Percentiles rank a stretch among this genome's conserved stretches.
phyloP scores from a whole-genome alignment of 352 stramenopile species.

The Pythium myriotylum region DNA sequence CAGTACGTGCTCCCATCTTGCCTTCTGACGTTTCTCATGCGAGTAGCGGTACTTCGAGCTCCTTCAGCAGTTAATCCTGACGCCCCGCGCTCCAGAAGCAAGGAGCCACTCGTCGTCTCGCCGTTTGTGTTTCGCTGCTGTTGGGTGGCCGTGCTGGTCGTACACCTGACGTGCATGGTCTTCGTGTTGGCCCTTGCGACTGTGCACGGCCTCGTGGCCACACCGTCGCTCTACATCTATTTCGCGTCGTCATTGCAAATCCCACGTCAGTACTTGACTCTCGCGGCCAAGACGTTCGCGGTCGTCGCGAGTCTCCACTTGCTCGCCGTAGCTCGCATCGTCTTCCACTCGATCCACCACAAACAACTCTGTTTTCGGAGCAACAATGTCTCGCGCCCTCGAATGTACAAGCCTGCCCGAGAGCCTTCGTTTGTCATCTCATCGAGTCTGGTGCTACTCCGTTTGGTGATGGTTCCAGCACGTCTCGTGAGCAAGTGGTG shows the following conservation, averaged over 20 bases:
- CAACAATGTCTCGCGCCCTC: background rate
- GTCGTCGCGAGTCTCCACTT: constrained; percentile 12
- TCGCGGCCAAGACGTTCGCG: constrained; percentile 1
- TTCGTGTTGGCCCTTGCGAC: background rate
- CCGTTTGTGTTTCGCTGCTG: constrained; percentile 1
- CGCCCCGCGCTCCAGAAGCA: background rate
- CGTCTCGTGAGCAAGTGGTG: background rate
- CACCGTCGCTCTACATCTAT: constrained; percentile 12
- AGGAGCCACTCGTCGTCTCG: constrained; percentile 6
- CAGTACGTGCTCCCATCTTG: too few species aligned
- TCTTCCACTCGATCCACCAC: constrained; percentile 9
- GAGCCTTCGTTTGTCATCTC: background rate
- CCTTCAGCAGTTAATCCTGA: background rate
- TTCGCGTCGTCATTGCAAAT: constrained; percentile 7
- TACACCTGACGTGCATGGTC: constrained; percentile 1
- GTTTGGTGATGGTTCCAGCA: background rate
- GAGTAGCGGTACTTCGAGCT: background rate
- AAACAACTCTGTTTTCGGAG: constrained; percentile 10
- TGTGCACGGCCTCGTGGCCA: constrained; percentile 5
- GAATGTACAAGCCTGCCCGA: background rate
- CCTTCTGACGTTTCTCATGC: background rate
- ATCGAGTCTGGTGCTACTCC: background rate
- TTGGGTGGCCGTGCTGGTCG: constrained; percentile 1
- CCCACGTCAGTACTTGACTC: background rate
- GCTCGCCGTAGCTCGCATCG: background rate